phyloP scores from a whole-genome alignment of 2,329 filamentous ascomycete species.

The Coleophoma eucalyptorum region DNA sequence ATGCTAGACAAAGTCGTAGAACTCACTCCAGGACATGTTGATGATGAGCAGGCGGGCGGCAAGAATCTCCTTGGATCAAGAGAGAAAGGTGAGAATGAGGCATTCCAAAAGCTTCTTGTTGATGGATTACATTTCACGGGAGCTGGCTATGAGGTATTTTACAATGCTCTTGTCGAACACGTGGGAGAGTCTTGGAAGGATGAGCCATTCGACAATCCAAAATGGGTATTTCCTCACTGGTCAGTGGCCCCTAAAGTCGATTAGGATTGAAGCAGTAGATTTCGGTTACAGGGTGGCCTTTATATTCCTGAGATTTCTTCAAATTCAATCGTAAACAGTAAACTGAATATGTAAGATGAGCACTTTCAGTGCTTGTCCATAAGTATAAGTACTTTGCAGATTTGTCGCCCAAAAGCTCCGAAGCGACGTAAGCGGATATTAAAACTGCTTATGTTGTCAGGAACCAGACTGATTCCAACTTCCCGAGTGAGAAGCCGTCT shows the following conservation, averaged over 20 bases:
- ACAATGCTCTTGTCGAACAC: slow-evolving; percentile 15
- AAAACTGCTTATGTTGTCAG: too few species aligned
- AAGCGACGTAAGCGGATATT: too few species aligned
- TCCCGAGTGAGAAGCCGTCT: too few species aligned
- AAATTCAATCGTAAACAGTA: too few species aligned
- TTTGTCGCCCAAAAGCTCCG: too few species aligned
- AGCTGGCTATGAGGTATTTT: slow-evolving; percentile 24
- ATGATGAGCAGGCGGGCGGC: neutral
- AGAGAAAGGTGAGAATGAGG: slow-evolving; percentile 11
- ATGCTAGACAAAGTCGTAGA: slow-evolving; percentile 68
- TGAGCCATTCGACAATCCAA: slow-evolving; percentile 11
- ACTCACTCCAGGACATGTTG: slow-evolving; percentile 36
- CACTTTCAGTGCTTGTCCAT: too few species aligned
- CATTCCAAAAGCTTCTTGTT: slow-evolving; percentile 14
- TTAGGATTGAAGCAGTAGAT: neutral
- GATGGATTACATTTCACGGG: slow-evolving; percentile 27
- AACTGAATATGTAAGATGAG: too few species aligned
- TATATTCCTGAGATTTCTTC: too few species aligned
- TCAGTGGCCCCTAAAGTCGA: slow-evolving; percentile 12
- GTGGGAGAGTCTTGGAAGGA: slow-evolving; percentile 18
- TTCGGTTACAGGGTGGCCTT: too few species aligned
- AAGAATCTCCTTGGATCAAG: slow-evolving; percentile 13
- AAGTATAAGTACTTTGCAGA: too few species aligned
- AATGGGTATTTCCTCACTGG: slow-evolving; percentile 24
- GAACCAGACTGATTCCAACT: too few species aligned